Conservation (phyloP, 2,329 filamentous ascomycete species). For the Claviceps quebecensis region DNA sequence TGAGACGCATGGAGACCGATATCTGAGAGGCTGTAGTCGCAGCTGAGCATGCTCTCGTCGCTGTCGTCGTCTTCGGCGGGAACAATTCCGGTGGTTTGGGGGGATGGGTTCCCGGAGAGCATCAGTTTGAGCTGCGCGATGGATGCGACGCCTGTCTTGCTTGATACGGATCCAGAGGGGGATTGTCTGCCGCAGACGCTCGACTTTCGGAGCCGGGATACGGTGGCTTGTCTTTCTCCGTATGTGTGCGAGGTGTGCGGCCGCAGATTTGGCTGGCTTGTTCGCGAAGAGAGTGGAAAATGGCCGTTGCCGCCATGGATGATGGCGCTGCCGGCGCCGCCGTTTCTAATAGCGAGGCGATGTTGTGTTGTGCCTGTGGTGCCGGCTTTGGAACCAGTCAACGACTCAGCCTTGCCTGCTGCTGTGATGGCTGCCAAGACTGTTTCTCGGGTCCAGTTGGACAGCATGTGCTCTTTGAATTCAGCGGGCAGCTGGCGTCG, state of each 20-base stretch:
- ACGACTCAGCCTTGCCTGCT: constrained; percentile 55
- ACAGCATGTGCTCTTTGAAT: constrained; percentile 62
- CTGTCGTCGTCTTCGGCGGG: constrained; percentile 33
- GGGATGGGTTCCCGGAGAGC: constrained; percentile 34
- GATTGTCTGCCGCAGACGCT: constrained; percentile 40
- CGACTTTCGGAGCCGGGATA: constrained; percentile 35
- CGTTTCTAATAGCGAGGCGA: constrained; percentile 41
- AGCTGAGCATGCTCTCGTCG: constrained; percentile 58
- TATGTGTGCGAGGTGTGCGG: constrained; percentile 31
- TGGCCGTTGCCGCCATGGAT: constrained; percentile 28
- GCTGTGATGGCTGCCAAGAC: constrained; percentile 57
- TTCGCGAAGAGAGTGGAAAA: constrained; percentile 30
- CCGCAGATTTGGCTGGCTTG: constrained; percentile 35
- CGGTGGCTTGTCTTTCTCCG: constrained; percentile 17
- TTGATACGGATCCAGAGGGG: constrained; percentile 27
- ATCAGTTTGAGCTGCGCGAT: constrained; percentile 52
- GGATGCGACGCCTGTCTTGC: constrained; percentile 39
- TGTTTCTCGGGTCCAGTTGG: constrained; percentile 65
- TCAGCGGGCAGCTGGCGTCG: constrained; percentile 47
- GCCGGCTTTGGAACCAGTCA: constrained; percentile 59
- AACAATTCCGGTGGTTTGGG: constrained; percentile 21
- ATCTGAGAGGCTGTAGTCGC: constrained; percentile 54
- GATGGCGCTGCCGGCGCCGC: constrained; percentile 2
- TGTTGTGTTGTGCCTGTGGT: constrained; percentile 39
- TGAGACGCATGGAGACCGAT: constrained; percentile 45